Evolutionary conservation across 1,284 basidiomycete species (phyloP), one percentile per base, ranked within the genome.

Genomic region (Trametes sp.): DNA sequence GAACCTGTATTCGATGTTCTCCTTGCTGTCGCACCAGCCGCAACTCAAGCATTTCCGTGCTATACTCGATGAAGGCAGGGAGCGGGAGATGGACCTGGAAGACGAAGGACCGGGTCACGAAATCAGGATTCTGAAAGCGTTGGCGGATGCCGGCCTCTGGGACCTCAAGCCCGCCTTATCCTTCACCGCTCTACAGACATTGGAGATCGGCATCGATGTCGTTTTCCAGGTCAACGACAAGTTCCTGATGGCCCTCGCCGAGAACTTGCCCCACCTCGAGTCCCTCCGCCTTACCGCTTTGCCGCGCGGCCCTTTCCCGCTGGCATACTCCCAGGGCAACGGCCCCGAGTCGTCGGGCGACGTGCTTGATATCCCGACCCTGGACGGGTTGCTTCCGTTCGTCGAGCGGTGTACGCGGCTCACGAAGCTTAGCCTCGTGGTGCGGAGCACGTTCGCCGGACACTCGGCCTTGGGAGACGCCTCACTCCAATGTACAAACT

Each of bases 161-260:
- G 10, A 38, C 10, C 50, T 38, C 5, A 9, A 26, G 33, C 7
- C 21, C 21, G 21, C 26, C 4, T 21, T 51, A 11, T 36, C 21
- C 13, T 13, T 51, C 9, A 51, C 31, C 2, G 3, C 50, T 2
- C 35, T 51, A 2, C n/a, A 23, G 31, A 51, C 50, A 28, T 19
- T 51, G n/a, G 50, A 51, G 33, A 24, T 51, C 33, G 50, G n/a
- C n/a, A 51, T 36, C 31, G 50, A 35, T 23, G 33, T 51, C 50
- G 50, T 51, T 7, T 16, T 51, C 33, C 50, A 51, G 33, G 14
- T 51, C 10, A 14, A 51, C 14, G 50, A 51, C 21, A 33, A 19
- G 13, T 51, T 51, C 8, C 31, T 51, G 6, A 3, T 13, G 1
- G 11, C 21, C 3, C 50, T 51, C 33, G 50, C 50, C 4, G 24